Conservation (phyloP, 345 rosid species). For the Reutealis trisperma region DNA sequence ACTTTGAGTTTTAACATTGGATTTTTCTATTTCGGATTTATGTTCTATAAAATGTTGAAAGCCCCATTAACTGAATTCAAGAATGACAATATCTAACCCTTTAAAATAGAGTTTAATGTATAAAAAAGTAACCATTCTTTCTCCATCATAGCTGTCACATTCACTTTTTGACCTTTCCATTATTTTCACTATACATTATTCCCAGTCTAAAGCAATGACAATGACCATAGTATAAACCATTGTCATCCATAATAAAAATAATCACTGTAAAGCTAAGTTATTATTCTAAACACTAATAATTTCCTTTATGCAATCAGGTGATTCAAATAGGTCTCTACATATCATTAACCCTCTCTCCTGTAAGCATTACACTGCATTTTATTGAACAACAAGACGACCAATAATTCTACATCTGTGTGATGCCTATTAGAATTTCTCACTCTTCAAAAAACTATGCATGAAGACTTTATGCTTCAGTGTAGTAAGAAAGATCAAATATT, state of each 20-base stretch:
- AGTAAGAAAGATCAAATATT: not conserved
- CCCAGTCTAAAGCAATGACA: not conserved
- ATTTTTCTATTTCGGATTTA: not conserved
- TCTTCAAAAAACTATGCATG: too few relatives aligned
- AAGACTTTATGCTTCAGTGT: not conserved
- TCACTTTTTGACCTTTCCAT: not conserved
- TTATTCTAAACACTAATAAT: not conserved
- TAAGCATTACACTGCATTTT: not conserved
- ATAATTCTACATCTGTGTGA: not conserved
- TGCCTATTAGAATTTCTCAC: not conserved
- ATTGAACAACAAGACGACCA: not conserved
- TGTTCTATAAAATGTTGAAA: not conserved
- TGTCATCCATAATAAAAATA: not conserved
- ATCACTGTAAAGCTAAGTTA: not conserved
- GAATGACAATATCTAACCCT: not conserved
- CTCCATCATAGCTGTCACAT: not conserved
- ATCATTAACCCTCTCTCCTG: not conserved
- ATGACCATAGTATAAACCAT: not conserved
- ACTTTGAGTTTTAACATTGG: not conserved
- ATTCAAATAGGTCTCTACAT: not conserved
- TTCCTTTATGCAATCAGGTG: not conserved
- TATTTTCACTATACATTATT: not conserved
- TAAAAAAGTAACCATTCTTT: not conserved
- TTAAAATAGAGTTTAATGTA: not conserved
- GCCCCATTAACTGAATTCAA: not conserved